Conservation (phyloP, 1,284 basidiomycete species). For the Fistulinella cinereoalba region DNA sequence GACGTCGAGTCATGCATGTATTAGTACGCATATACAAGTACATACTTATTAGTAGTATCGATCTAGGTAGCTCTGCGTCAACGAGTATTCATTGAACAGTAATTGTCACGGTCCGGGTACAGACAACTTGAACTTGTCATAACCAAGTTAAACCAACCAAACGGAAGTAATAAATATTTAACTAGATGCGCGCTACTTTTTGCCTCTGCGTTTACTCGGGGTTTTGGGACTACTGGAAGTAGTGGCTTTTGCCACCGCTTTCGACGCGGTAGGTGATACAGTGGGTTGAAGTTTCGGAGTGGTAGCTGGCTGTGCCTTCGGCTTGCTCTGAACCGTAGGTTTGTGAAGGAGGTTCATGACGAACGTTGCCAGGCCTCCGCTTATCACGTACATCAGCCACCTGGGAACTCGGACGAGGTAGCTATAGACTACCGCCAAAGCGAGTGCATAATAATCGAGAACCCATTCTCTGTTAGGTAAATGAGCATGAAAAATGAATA, state of each 20-base stretch:
- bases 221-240: slow-evolving; percentile 18
- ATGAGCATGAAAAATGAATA: background rate
- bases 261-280: slow-evolving; percentile 4
- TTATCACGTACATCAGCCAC: slow-evolving; percentile 49
- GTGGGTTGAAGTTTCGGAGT: slow-evolving; percentile 4
- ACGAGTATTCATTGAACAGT: too few species aligned
- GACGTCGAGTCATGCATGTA: too few species aligned
- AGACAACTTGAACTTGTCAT: too few species aligned
- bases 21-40: too few species aligned
- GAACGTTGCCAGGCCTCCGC: slow-evolving; percentile 47
- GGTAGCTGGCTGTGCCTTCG: slow-evolving; percentile 4
- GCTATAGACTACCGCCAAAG: slow-evolving; percentile 51
- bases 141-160: too few species aligned
- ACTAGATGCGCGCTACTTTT: slow-evolving; percentile 10
- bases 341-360: slow-evolving; percentile 47
- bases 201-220: slow-evolving; percentile 29
- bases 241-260: slow-evolving; percentile 17
- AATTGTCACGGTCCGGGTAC: too few species aligned
- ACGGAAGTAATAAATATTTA: background rate
- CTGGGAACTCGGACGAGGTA: slow-evolving; percentile 42
- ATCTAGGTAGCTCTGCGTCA: too few species aligned
- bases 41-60: too few species aligned
- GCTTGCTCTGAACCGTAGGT: slow-evolving; percentile 8
- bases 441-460: slow-evolving; percentile 57
- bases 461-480: slow-evolving; percentile 56